Conservation (phyloP, 1,284 basidiomycete genomes). For the Rhodotorula glutinis region DNA sequence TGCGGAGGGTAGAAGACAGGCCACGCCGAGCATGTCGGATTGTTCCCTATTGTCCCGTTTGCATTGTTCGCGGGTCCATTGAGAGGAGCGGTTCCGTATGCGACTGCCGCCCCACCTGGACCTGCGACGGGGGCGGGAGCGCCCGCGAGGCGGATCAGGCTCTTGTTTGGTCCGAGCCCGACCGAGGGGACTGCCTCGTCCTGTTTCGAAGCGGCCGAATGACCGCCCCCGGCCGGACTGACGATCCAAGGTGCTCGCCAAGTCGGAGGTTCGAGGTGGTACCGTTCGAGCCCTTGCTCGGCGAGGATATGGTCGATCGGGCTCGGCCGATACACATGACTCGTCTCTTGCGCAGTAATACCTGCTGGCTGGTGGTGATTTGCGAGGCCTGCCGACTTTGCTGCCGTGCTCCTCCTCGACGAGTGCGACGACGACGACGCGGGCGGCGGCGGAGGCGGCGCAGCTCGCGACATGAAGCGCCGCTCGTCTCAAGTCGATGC, state of each 20-base stretch:
- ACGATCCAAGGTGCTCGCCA: conserved; percentile 37
- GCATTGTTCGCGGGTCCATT: not conserved
- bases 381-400: not conserved
- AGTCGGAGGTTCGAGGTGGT: conserved; percentile 30
- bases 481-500: too few species aligned
- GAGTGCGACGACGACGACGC: too few species aligned
- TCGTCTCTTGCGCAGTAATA: conserved; percentile 5
- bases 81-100: too few species aligned
- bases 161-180: not conserved
- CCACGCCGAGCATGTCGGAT: conserved; percentile 55
- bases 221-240: not conserved
- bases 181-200: not conserved
- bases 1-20: conserved; percentile 80
- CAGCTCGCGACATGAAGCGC: too few species aligned
- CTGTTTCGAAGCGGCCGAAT: too few species aligned
- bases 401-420: not conserved
- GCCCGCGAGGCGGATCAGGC: not conserved
- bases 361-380: not conserved
- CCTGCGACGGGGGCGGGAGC: not conserved
- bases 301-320: conserved; percentile 30
- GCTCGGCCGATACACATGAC: conserved; percentile 16
- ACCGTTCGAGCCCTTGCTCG: conserved; percentile 30
- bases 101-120: not conserved
- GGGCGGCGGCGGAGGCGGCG: too few species aligned
- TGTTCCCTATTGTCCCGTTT: not conserved